phyloP scores from a whole-genome alignment of 768 basidiomycete genomes.

The Suillus plorans region DNA sequence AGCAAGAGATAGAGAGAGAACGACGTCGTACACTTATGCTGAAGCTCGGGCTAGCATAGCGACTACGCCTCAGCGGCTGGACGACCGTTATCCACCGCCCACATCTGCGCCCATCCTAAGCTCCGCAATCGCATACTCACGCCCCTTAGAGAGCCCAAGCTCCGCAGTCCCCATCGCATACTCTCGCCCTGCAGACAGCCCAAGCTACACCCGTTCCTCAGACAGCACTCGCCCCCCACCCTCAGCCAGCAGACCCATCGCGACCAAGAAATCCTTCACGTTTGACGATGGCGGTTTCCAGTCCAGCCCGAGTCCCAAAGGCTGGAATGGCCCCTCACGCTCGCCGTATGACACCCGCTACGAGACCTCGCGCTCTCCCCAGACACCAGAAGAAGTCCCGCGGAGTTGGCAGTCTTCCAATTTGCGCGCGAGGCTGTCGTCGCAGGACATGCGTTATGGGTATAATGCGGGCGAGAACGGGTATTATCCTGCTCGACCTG shows the following conservation, averaged over 20 bases:
- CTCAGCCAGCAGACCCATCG: conserved; percentile 33
- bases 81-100: conserved; percentile 18
- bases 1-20: conserved; percentile 22
- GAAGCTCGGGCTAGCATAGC: conserved; percentile 22
- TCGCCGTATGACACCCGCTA: conserved; percentile 29
- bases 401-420: conserved; percentile 32
- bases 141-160: background rate
- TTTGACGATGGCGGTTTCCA: conserved; percentile 24
- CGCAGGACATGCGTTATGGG: conserved; percentile 30
- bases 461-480: conserved; percentile 21
- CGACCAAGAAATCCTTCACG: conserved; percentile 25
- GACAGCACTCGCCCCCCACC: conserved; percentile 20
- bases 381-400: conserved; percentile 27
- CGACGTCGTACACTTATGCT: conserved; percentile 11
- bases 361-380: conserved; percentile 31
- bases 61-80: conserved; percentile 10
- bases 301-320: conserved; percentile 21
- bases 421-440: conserved; percentile 25
- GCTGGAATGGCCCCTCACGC: conserved; percentile 20
- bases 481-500: conserved; percentile 15
- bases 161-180: background rate
- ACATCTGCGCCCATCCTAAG: conserved; percentile 16
- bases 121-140: conserved; percentile 5
- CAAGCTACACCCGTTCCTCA: conserved; percentile 13
- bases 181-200: background rate